A percentile compares a stretch with the other conserved stretches of the same genome.
Conservation (phyloP, 2,329 filamentous ascomycete genomes). For the Raffaelea arxii region DNA sequence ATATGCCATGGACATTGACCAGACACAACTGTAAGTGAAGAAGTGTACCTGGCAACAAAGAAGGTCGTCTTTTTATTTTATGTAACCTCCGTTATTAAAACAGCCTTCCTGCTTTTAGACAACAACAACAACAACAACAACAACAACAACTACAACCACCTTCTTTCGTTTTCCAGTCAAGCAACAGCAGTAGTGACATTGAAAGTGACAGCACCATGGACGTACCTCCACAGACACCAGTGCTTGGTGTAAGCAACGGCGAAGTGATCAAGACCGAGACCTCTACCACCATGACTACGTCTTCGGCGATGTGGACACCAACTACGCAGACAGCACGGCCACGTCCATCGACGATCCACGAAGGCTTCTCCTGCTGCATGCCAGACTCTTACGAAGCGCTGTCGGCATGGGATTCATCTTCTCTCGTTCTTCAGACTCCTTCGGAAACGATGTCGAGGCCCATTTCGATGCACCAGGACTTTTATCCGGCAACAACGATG, state of each 20-base stretch:
- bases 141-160: slow-evolving; percentile 28
- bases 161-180: slow-evolving; percentile 38
- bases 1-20: slow-evolving; percentile 39
- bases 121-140: slow-evolving; percentile 27
- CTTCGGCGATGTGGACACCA: slow-evolving; percentile 44
- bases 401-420: slow-evolving; percentile 48
- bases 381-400: slow-evolving; percentile 42
- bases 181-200: slow-evolving; percentile 29
- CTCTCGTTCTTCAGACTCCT: slow-evolving; percentile 39
- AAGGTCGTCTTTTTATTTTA: slow-evolving; percentile 5
- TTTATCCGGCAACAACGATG: slow-evolving; percentile 40
- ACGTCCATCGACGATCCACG: slow-evolving; percentile 50
- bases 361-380: slow-evolving; percentile 50
- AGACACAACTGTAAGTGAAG: slow-evolving; percentile 43
- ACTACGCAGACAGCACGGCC: slow-evolving; percentile 39
- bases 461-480: slow-evolving; percentile 49
- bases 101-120: slow-evolving; percentile 26
- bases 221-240: slow-evolving; percentile 29
- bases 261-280: slow-evolving; percentile 40
- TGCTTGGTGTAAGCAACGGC: slow-evolving; percentile 40
- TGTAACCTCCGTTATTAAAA: neutral
- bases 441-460: slow-evolving; percentile 43
- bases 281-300: slow-evolving; percentile 25
- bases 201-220: slow-evolving; percentile 21
- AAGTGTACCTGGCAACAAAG: no score